These are phyloP conservation scores for Citrus maxima DNA, from an alignment of 345 rosid species.

Conservation along the genomic window DNA sequence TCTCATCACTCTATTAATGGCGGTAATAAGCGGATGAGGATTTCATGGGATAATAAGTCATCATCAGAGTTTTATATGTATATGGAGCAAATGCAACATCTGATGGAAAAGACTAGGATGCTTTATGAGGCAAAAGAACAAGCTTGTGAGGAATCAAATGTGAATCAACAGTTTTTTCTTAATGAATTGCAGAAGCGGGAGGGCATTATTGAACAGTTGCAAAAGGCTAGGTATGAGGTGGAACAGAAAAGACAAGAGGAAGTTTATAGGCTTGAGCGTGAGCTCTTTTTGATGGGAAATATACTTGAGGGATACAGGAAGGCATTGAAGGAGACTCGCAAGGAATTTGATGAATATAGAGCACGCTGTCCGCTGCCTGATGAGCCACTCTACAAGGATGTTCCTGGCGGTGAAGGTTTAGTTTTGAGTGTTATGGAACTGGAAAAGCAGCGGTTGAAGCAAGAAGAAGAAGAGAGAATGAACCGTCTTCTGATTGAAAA, in stretches of 20 bases:
- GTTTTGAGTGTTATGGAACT: constrained; percentile 63
- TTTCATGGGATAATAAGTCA: constrained; percentile 48
- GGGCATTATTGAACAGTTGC: constrained; percentile 49
- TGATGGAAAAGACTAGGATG: constrained; percentile 51
- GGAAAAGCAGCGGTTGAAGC: constrained; percentile 61
- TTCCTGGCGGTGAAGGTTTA: constrained; percentile 72
- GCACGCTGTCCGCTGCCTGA: constrained; percentile 46
- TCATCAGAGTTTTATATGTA: constrained; percentile 39
- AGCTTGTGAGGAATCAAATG: constrained; percentile 31
- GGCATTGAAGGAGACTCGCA: constrained; percentile 63
- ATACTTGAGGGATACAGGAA: constrained; percentile 72
- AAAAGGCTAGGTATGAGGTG: constrained; percentile 58
- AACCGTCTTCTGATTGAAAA: constrained; percentile 31
- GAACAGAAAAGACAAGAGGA: constrained; percentile 46
- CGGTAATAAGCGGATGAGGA: constrained; percentile 64
- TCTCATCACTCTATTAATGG: constrained; percentile 49
- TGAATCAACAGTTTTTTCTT: constrained; percentile 52
- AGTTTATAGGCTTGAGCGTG: constrained; percentile 65
- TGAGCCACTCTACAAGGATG: constrained; percentile 72
- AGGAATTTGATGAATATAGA: constrained; percentile 64
- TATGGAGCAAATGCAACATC: constrained; percentile 46
- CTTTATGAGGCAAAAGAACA: constrained; percentile 47
- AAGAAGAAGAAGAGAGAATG: constrained; percentile 68
- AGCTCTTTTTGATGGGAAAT: constrained; percentile 63
- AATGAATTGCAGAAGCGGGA: constrained; percentile 50